Base-by-base conservation (phyloP, 2,329 filamentous ascomycete species). In the Eutypella sp. region DNA sequence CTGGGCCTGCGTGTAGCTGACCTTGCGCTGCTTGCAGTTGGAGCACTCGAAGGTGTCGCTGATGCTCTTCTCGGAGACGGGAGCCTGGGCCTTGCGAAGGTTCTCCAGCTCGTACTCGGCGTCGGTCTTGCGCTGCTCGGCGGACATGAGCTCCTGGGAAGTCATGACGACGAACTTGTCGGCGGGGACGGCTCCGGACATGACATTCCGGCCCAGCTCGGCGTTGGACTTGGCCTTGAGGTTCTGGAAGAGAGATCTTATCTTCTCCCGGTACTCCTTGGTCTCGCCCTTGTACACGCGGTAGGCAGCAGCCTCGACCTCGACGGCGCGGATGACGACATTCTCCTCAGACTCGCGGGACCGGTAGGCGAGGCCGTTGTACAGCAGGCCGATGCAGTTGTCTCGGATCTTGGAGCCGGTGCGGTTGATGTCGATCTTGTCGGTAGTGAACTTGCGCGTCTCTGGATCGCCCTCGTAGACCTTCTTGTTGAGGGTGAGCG, bases 61-160 rank as follows among this genome's bases (percentile, higher is more conserved):
- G 70, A 96, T 89, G 63, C 86, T 91, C 77, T 90, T 93, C 70
- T 96, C 86, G 16, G 83, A 87, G 75, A 91, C 87, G 47, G 92
- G 88, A 10, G 95, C 91, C 83, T 97, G 95, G 1, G 93, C 89
- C 68, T 92, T 89, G 73, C 90, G 90, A 87, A 97, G 91, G 69
- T 99, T 99, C 70, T 96, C 89, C 69, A 87, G 82, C 64, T 90
- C 78, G 42, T 96, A 77, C 65, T 82, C 82, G 56, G 79, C 73
- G 56, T 96, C 90, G 61, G 85, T 80, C 58, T 81, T 82, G 50
- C 84, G 82, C 68, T 88, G 86, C 67, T 93, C 84, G 41, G 84
- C 85, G 40, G 87, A 93, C 73, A 95, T 95, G 64, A 99, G 81
- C 66, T 97, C 92, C 45, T 96, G 87, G 58, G 88, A 84, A 8